A percentile compares a stretch with the other conserved stretches of the same genome.
phyloP scores from a whole-genome alignment of 2,329 filamentous ascomycete genomes.

The Leptographium galeiforme region DNA sequence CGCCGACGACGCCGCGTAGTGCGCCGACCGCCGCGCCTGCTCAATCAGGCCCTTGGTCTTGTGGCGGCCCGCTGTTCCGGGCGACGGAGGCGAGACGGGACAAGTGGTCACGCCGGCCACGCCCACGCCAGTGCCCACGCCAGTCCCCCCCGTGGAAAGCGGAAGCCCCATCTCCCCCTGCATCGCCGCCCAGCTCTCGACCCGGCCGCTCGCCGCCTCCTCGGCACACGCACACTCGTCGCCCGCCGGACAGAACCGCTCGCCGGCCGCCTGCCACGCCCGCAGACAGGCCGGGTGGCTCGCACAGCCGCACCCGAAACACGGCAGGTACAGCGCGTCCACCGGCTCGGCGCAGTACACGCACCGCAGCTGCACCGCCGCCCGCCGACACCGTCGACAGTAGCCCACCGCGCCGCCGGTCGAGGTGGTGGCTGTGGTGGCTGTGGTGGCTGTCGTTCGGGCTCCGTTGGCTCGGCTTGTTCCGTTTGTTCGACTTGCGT shows the following conservation, averaged over 20 bases:
- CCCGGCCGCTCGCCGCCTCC: constrained; percentile 40
- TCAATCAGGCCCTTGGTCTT: constrained; percentile 7
- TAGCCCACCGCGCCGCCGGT: constrained; percentile 28
- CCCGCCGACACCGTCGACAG: constrained; percentile 37
- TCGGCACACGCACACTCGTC: constrained; percentile 51
- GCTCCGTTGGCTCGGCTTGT: too few species aligned
- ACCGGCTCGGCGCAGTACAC: constrained; percentile 50
- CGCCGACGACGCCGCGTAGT: constrained; percentile 9
- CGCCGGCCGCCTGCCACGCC: constrained; percentile 44
- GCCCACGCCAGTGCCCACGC: too few species aligned
- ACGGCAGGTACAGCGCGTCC: constrained; percentile 45
- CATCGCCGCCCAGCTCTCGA: constrained; percentile 49
- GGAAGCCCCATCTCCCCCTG: constrained; percentile 27
- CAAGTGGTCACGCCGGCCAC: too few species aligned
- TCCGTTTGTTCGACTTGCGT: too few species aligned
- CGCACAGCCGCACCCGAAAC: constrained; percentile 49
- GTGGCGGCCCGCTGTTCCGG: neutral
- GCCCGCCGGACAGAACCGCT: constrained; percentile 45
- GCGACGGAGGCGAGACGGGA: too few species aligned
- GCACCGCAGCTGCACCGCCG: constrained; percentile 45
- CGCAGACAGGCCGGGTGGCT: constrained; percentile 45
- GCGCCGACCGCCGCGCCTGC: constrained; percentile 11
- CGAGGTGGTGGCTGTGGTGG: constrained; percentile 21
- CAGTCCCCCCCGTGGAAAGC: too few species aligned
- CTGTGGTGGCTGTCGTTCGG: constrained; percentile 27